phyloP scores from a whole-genome alignment of 2,329 filamentous ascomycete genomes.

The Aspergillus carbonarius region DNA sequence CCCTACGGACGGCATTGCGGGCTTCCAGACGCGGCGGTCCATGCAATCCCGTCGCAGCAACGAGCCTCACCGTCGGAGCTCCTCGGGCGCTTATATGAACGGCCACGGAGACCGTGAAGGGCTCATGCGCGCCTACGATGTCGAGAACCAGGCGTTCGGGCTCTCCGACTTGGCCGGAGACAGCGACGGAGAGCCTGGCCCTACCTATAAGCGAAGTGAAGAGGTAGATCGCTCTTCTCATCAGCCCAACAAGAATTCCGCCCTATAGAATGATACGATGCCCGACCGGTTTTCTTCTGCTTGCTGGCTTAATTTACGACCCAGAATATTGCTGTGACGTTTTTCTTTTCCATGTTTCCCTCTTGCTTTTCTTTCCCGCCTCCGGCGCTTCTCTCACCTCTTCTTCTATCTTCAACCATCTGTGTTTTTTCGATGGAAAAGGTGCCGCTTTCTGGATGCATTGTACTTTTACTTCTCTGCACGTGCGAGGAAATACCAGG shows the following conservation, averaged over 20 bases:
- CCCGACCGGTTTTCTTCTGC: slow-evolving; percentile 5
- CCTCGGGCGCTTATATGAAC: slow-evolving; percentile 59
- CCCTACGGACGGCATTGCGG: slow-evolving; percentile 87
- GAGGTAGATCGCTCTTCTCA: slow-evolving; percentile 25
- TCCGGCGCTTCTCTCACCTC: background rate
- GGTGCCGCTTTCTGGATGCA: slow-evolving; percentile 15
- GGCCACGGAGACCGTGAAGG: slow-evolving; percentile 69
- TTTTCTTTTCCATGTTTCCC: slow-evolving; percentile 17
- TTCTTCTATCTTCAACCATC: background rate
- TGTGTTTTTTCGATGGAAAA: background rate
- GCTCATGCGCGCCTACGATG: slow-evolving; percentile 84
- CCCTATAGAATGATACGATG: slow-evolving; percentile 26
- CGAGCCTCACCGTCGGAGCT: slow-evolving; percentile 59
- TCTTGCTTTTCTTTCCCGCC: slow-evolving; percentile 9
- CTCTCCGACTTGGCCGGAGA: slow-evolving; percentile 78
- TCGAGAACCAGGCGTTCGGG: slow-evolving; percentile 75
- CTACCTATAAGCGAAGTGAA: slow-evolving; percentile 32
- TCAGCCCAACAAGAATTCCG: slow-evolving; percentile 34
- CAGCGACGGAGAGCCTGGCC: slow-evolving; percentile 56
- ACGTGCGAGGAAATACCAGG: slow-evolving; percentile 18
- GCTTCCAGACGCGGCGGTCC: slow-evolving; percentile 83
- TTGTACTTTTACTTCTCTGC: slow-evolving; percentile 26
- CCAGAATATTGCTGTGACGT: slow-evolving; percentile 26
- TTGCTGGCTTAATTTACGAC: slow-evolving; percentile 21
- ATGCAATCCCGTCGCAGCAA: slow-evolving; percentile 83